Base-by-base conservation (phyloP, 441 rosid genomes). In the Erysimum cheiri region DNA sequence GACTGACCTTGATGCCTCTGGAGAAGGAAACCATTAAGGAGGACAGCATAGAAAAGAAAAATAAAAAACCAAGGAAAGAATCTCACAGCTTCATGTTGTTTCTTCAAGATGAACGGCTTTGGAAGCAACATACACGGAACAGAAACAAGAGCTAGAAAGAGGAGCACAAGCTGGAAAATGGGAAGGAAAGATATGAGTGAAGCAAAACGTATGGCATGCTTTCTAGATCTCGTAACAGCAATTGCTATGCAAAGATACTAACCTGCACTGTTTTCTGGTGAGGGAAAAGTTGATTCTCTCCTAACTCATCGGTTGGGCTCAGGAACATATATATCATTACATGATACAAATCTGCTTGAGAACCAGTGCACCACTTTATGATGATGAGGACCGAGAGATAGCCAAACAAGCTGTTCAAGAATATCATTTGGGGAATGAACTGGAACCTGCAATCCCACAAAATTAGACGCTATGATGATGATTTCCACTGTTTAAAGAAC, bases 121-220 rank as follows among this genome's bases (percentile, higher is more conserved):
- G 98, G 99, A 71, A 95, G 67, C 56, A 95, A 85, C 98, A 95
- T 95, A 93, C 97, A 92, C 2, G 98, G 98, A 35, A 95, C 96
- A 58, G 98, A 81, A 75, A 88, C 92, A 69, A 95, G 78, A 62
- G 98, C 92, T 67, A 89, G 80, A 46, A 91, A 76, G 48, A 96
- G 83, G 61, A 92, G 81, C 64, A 85, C 82, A 32, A 83, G 82
- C 99, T 95, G 91, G 8, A 60, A 47, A 43, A 29, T 17, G 39
- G 19, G 10, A 41, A 48, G 29, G 55, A 32, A 56, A 14, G 36
- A 6, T 15, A 58, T 49, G 43, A 33, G 62, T 64, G 17, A 39
- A 57, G 31, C 50, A 17, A 35, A 54, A 46, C 15, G 2, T n/a
- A 28, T 35, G 13, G 17, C 15, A 46, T 29, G 31, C n/a, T 65